Percentiles rank a stretch among this genome's conserved stretches.
Conservation (phyloP, 1,139 yeast genomes). For the Debaryomycetaceae sp. region DNA sequence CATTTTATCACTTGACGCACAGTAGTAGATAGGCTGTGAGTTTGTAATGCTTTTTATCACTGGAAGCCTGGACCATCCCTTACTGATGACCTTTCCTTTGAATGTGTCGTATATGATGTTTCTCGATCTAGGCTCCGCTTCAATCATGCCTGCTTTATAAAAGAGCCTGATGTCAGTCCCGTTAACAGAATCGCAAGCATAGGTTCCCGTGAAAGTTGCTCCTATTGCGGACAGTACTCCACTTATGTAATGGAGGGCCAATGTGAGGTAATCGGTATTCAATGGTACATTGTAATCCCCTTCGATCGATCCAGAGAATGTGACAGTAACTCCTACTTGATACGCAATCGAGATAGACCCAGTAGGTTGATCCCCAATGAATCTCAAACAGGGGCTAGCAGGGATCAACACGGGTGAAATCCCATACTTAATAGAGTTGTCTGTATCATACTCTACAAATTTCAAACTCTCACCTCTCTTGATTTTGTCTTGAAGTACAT, state of each 20-base stretch:
- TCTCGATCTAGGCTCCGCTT: conserved; percentile 8
- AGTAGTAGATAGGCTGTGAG: conserved; percentile 12
- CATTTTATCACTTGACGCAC: conserved; percentile 14
- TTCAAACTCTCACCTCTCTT: conserved; percentile 3
- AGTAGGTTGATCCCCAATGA: conserved; percentile 9
- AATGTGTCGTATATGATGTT: conserved; percentile 7
- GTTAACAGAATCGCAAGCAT: conserved; percentile 12
- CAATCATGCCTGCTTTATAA: conserved; percentile 11
- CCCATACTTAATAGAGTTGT: not conserved
- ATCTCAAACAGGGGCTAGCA: conserved; percentile 17
- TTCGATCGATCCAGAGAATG: conserved; percentile 1
- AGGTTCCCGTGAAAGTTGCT: conserved; percentile 10
- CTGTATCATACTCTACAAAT: conserved; percentile 8
- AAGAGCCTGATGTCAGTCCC: conserved; percentile 15
- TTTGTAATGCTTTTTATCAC: conserved; percentile 9
- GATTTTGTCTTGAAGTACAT: not conserved
- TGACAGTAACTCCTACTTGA: conserved; percentile 7
- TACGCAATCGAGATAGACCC: conserved; percentile 14
- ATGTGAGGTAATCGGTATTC: not conserved
- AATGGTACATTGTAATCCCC: conserved; percentile 1
- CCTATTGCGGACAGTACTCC: conserved; percentile 6
- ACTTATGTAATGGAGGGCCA: conserved; percentile 2
- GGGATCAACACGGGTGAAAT: conserved; percentile 13
- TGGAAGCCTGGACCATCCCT: conserved; percentile 11
- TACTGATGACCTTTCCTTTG: conserved; percentile 3